Conservation (phyloP, 768 basidiomycete genomes). For the Wakefieldia striispora region DNA sequence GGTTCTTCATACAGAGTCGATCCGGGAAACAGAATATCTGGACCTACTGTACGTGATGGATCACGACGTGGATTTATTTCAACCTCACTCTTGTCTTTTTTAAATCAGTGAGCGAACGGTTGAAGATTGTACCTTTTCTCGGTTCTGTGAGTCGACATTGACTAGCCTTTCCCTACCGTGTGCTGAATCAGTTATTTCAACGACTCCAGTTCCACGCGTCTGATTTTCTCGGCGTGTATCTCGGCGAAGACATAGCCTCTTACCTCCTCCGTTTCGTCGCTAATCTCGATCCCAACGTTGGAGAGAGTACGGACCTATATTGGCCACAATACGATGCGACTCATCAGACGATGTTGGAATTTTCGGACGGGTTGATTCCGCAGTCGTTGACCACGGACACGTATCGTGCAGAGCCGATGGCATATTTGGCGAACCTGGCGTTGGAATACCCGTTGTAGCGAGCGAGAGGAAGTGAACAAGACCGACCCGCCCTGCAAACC, state of each 20-base stretch:
- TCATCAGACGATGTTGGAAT: slow-evolving; percentile 37
- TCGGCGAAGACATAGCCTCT: slow-evolving; percentile 42
- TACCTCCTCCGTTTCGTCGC: slow-evolving; percentile 22
- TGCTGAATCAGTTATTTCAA: background rate
- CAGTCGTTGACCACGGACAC: slow-evolving; percentile 42
- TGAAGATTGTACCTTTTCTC: slow-evolving; percentile 41
- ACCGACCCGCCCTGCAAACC: no score
- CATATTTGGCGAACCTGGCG: slow-evolving; percentile 24
- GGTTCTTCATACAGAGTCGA: slow-evolving; percentile 41
- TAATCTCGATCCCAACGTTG: slow-evolving; percentile 39
- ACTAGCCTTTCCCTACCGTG: background rate
- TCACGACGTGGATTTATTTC: no score
- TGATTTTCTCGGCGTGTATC: slow-evolving; percentile 43
- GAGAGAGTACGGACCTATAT: slow-evolving; percentile 22
- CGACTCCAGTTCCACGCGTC: slow-evolving; percentile 39
- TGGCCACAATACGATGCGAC: slow-evolving; percentile 45
- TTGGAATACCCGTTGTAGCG: slow-evolving; percentile 4
- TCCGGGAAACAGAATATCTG: slow-evolving; percentile 42
- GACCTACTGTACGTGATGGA: slow-evolving; percentile 17
- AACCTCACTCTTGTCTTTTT: background rate
- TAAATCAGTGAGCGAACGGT: slow-evolving; percentile 42
- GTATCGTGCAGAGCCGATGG: slow-evolving; percentile 39
- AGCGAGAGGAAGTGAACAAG: no score
- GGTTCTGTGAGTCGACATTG: slow-evolving; percentile 38
- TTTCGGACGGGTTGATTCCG: slow-evolving; percentile 35